These are phyloP conservation scores for Beauveria asiatica DNA, from an alignment of 2,329 filamentous ascomycete species.

Conservation along the genomic window DNA sequence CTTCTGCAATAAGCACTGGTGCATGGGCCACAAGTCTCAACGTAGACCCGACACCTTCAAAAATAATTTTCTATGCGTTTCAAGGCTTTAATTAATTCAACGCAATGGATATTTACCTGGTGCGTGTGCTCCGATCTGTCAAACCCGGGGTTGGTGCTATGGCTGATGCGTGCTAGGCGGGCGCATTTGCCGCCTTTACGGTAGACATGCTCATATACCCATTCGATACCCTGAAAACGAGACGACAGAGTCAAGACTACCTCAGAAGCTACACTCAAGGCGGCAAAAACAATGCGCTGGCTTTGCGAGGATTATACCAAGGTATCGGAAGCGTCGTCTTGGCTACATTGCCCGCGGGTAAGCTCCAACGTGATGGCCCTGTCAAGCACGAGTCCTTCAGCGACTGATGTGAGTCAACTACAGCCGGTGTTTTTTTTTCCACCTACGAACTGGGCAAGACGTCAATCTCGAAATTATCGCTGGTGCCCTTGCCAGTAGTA, in stretches of 20 bases:
- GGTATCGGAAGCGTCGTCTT: conserved; percentile 78
- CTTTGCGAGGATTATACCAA: conserved; percentile 72
- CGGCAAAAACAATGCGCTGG: conserved; percentile 35
- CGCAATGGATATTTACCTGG: conserved; percentile 26
- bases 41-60: background rate
- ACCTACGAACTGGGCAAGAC: conserved; percentile 75
- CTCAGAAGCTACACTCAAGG: conserved; percentile 53
- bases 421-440: conserved; percentile 80
- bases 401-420: background rate
- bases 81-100: background rate
- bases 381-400: background rate
- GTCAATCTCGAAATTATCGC: conserved; percentile 43
- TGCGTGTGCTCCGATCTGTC: conserved; percentile 11
- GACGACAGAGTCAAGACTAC: conserved; percentile 73
- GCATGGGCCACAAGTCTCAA: background rate
- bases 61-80: background rate
- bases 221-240: conserved; percentile 82
- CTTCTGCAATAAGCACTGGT: background rate
- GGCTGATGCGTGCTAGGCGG: conserved; percentile 48
- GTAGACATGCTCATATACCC: conserved; percentile 83
- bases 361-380: conserved; percentile 10
- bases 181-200: conserved; percentile 75
- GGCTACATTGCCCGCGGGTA: conserved; percentile 80
- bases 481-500: conserved; percentile 58
- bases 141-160: background rate